These are phyloP conservation scores for Eucalyptus curtisii DNA, from an alignment of 345 rosid species.

Conservation along the genomic window DNA sequence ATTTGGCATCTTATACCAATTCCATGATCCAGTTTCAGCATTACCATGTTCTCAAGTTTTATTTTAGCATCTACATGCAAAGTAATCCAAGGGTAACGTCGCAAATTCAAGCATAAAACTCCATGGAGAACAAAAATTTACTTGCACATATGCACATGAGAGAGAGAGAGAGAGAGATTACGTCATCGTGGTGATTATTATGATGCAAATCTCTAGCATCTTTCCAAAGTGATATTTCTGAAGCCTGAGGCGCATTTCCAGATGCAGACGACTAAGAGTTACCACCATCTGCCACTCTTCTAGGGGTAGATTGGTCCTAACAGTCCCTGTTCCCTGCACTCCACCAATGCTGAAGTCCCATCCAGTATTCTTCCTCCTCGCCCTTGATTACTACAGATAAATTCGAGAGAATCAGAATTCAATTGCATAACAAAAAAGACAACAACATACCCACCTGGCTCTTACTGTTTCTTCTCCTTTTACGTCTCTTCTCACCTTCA, in stretches of 20 bases:
- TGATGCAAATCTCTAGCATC: conserved; percentile 38
- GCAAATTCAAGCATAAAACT: background rate
- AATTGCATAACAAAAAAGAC: background rate
- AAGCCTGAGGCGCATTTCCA: conserved; percentile 31
- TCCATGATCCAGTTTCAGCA: background rate
- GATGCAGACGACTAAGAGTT: conserved; percentile 27
- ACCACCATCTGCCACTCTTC: conserved; percentile 39
- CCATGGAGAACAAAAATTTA: background rate
- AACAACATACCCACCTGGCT: conserved; percentile 43
- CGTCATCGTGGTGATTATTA: conserved; percentile 47
- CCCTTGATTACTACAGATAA: conserved; percentile 39
- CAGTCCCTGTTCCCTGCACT: conserved; percentile 55
- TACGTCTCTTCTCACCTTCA: conserved; percentile 62
- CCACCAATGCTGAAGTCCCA: conserved; percentile 99
- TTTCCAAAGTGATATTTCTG: conserved; percentile 28
- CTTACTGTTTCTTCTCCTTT: conserved; percentile 52
- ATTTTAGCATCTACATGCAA: background rate
- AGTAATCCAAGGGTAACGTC: background rate
- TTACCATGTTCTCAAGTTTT: background rate
- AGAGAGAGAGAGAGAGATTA: conserved; percentile 16
- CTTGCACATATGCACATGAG: background rate
- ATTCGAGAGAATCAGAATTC: conserved; percentile 7
- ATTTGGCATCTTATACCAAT: background rate
- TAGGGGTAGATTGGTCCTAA: conserved; percentile 43
- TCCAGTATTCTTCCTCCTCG: conserved; percentile 64